phyloP scores from a whole-genome alignment of 1,139 yeast genomes.

The Yamadazyma dushanensis region DNA sequence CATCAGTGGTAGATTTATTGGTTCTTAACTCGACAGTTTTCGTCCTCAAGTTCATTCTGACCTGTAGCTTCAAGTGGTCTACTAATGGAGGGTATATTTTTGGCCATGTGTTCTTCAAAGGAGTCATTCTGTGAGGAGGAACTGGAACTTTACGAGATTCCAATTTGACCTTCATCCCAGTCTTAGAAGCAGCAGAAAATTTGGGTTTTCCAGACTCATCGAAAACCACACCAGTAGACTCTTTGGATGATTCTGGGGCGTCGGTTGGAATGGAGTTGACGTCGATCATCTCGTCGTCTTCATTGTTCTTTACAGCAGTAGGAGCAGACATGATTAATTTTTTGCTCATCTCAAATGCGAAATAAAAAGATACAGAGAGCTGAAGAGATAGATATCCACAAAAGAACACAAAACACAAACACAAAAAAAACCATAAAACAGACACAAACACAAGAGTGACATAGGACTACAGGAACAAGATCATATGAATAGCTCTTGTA shows the following conservation, averaged over 20 bases:
- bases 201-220: slow-evolving; percentile 92
- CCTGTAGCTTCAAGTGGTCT: slow-evolving; percentile 91
- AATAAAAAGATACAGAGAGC: neutral
- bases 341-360: slow-evolving; percentile 18
- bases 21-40: slow-evolving; percentile 88
- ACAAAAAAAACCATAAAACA: too few species aligned
- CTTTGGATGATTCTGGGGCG: slow-evolving; percentile 24
- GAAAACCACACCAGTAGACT: slow-evolving; percentile 57
- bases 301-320: slow-evolving; percentile 48
- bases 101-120: slow-evolving; percentile 85
- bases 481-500: too few species aligned
- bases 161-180: slow-evolving; percentile 70
- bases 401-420: too few species aligned
- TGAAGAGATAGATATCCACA: too few species aligned
- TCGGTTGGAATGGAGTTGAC: slow-evolving; percentile 42
- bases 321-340: slow-evolving; percentile 65
- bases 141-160: slow-evolving; percentile 89
- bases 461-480: too few species aligned
- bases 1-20: slow-evolving; percentile 75
- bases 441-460: too few species aligned
- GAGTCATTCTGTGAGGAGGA: slow-evolving; percentile 96
- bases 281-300: slow-evolving; percentile 72
- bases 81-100: slow-evolving; percentile 95
- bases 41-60: slow-evolving; percentile 87
- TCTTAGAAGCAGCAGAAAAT: slow-evolving; percentile 70